A percentile compares a stretch with the other conserved stretches of the same genome.
Conservation (phyloP, 148 eudicot genomes). For the Talinum fruticosum region DNA sequence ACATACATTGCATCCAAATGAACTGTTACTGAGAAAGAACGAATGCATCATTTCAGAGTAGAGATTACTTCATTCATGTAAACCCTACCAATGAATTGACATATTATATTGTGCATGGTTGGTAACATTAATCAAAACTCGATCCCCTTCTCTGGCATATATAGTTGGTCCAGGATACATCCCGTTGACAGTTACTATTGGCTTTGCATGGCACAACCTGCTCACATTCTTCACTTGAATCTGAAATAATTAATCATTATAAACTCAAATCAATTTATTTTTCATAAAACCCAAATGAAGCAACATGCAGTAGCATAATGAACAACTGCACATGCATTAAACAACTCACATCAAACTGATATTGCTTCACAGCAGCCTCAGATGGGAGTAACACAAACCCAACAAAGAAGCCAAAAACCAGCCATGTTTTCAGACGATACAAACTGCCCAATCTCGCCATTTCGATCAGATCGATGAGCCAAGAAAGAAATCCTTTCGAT, state of each 20-base stretch:
- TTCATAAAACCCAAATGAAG: not conserved
- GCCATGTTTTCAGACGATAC: slow-evolving; percentile 4
- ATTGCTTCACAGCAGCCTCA: slow-evolving; percentile 40
- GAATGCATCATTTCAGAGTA: no score
- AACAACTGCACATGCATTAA: not conserved
- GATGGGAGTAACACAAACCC: slow-evolving; percentile 14
- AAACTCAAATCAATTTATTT: not conserved
- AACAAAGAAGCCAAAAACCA: slow-evolving; percentile 18
- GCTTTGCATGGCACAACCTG: slow-evolving; percentile 64
- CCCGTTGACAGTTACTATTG: slow-evolving; percentile 69
- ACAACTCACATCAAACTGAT: slow-evolving; percentile 55
- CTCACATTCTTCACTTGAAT: slow-evolving; percentile 43
- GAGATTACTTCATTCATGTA: no score
- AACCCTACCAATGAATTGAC: slow-evolving; percentile 56
- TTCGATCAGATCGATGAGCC: not conserved
- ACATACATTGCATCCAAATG: not conserved
- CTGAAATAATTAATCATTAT: slow-evolving; percentile 24
- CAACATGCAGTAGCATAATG: not conserved
- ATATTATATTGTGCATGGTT: slow-evolving; percentile 57
- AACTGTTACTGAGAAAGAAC: not conserved
- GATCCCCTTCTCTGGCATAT: slow-evolving; percentile 55
- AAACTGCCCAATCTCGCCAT: slow-evolving; percentile 11
- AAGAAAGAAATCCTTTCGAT: not conserved
- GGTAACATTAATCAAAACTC: slow-evolving; percentile 50
- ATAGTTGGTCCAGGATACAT: slow-evolving; percentile 69